Percentiles rank a stretch among this genome's conserved stretches.
These are phyloP conservation scores for Mallotus nudiflorus DNA, from an alignment of 345 rosid genomes.

Conservation along the genomic window DNA sequence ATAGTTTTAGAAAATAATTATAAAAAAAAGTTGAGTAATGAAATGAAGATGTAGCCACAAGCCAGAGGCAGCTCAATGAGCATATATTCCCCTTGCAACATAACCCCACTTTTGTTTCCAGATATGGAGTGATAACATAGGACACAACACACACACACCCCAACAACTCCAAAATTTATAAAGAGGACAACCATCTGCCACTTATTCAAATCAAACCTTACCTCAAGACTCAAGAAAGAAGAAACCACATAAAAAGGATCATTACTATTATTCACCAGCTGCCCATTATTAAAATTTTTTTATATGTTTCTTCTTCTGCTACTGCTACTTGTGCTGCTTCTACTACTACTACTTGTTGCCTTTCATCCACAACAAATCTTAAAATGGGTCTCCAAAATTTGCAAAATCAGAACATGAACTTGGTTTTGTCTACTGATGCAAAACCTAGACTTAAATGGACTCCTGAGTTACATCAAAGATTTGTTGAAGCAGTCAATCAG, in stretches of 20 bases:
- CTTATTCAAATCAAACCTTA: not conserved
- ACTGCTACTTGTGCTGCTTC: slow-evolving; percentile 18
- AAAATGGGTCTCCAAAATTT: slow-evolving; percentile 38
- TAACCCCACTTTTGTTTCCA: slow-evolving; percentile 75
- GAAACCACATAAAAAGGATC: too few species aligned
- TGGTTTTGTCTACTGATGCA: slow-evolving; percentile 81
- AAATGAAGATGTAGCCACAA: slow-evolving; percentile 45
- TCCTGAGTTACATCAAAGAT: slow-evolving; percentile 84
- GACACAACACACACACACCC: slow-evolving; percentile 25
- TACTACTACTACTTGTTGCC: slow-evolving; percentile 15
- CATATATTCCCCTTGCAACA: slow-evolving; percentile 75
- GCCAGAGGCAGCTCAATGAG: slow-evolving; percentile 37
- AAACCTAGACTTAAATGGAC: slow-evolving; percentile 99
- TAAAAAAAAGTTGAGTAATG: slow-evolving; percentile 33
- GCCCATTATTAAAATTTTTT: slow-evolving; percentile 16
- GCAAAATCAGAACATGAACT: slow-evolving; percentile 60
- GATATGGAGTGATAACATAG: slow-evolving; percentile 69
- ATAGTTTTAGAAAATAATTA: not conserved
- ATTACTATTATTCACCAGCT: too few species aligned
- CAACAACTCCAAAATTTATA: slow-evolving; percentile 46
- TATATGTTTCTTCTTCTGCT: slow-evolving; percentile 17
- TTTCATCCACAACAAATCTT: slow-evolving; percentile 11
- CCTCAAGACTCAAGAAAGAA: too few species aligned
- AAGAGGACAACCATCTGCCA: slow-evolving; percentile 33
- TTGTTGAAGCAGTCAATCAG: slow-evolving; percentile 72